Base-by-base conservation (phyloP, 768 basidiomycete genomes). In the Amanita thiersii region DNA sequence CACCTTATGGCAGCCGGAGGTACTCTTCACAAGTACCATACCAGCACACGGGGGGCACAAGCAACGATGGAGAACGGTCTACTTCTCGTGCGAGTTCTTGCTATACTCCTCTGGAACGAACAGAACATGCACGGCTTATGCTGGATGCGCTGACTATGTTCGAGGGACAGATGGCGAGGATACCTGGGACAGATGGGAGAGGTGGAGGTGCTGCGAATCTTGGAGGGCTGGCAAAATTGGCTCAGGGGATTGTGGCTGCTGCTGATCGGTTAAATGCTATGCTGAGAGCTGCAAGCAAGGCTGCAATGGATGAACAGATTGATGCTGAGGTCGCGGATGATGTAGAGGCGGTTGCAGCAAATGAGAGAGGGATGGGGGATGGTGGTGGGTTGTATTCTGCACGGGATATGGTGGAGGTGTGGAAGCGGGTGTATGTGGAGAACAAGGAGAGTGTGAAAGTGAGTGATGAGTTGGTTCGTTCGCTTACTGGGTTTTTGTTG, bases 381-480 rank as follows among this genome's bases (percentile, higher is more conserved):
- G 47, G 9, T 12, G 18, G 23, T n/a, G 41, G 41, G 17, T 28
- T 29, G 21, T 43, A 43, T 17, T 36, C 24, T 36, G 45, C 45
- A 52, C 53, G 32, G 55, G 61, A 50, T 62, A 72, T 74, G 18
- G 69, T 64, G 8, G 75, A 79, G 40, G 60, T 86, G 20, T 89
- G 86, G 86, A 65, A 71, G 40, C 63, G 68, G 35, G 72, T 88
- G 4, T 81, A 82, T 1, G 70, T 70, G 6, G 86, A 90, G 48
- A 84, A 77, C 50, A 62, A 86, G 26, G 87, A 90, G 39, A 72
- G 75, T 39, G 48, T 85, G 49, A 67, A 81, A 51, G 71, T 77
- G 41, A 82, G 82, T 46, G 88, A 90, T 55, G 87, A 90, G 55
- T 64, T 88, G 34, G 80, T 89, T 3, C 65, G 88, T 41, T 78